Base-by-base conservation (phyloP, 164 flowering plant species). In the Magnolia officinalis region DNA sequence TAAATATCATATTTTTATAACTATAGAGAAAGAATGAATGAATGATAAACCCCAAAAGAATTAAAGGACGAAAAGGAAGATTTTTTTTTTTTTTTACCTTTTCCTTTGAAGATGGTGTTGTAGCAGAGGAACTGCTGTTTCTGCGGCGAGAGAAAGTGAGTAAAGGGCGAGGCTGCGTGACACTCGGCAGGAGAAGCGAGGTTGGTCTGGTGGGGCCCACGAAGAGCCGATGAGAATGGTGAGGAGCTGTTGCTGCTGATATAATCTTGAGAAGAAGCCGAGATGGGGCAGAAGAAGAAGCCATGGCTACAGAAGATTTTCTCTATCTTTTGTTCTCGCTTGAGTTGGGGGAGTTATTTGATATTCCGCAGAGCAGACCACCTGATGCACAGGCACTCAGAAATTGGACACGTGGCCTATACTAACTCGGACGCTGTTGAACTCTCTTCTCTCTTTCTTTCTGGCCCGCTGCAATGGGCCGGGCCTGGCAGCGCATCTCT, bases 91-190 rank as follows among this genome's bases (percentile, higher is more conserved):
- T 20, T 8, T 21, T 68, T 29, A 68, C 76, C 82, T 76, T 72
- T 63, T 63, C 75, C 67, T 74, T 79, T 29, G 74, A 31, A 63
- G 80, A 69, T 19, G 61, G 61, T 55, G 78, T 50, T 67, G 52
- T 55, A 6, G 78, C 52, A 37, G 74, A 55, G 37, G 64, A 49
- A 6, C 45, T 68, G 50, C 37, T 52, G 49, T 64, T 76, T 29
- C 73, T 74, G 16, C 82, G 82, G 72, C 76, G 50, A 75, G 80
- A 26, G 51, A 72, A 79, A 23, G 67, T 37, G 63, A 82, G 50
- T 7, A 50, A 23, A 58, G 76, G 19, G 70, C 63, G 67, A 77
- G 45, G 50, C 23, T 65, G 24, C 31, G 24, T 26, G 11, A 31
- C 21, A 65, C 31, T 72, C 14, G 70, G 71, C 13, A 29, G 65